Conservation (phyloP, 148 eudicot genomes). For the Camellia japonica region DNA sequence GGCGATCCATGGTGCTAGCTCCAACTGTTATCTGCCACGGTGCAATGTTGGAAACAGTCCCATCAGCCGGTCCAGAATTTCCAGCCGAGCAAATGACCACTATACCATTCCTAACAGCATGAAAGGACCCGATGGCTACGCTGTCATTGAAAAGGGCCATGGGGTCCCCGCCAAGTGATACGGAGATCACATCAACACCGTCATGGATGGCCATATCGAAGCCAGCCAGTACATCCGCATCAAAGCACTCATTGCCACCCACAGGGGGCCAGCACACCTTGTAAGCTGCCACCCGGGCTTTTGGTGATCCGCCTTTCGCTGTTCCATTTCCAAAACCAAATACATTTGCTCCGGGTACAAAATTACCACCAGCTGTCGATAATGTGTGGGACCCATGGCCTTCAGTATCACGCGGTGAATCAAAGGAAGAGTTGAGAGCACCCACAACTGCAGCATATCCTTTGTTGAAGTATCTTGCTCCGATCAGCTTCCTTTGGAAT, state of each 20-base stretch:
- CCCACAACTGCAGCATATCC: conserved; percentile 52
- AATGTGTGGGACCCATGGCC: conserved; percentile 94
- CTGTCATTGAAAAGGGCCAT: conserved; percentile 51
- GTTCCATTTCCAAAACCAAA: conserved; percentile 74
- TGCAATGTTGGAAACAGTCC: conserved; percentile 57
- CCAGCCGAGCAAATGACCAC: conserved; percentile 80
- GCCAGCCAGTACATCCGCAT: conserved; percentile 84
- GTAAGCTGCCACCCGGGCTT: conserved; percentile 80
- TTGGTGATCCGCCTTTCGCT: conserved; percentile 89
- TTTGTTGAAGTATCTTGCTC: conserved; percentile 87
- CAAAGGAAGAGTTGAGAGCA: conserved; percentile 39
- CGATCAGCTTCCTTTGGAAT: conserved; percentile 63
- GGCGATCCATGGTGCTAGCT: conserved; percentile 89
- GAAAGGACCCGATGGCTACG: conserved; percentile 80
- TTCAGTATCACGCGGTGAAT: conserved; percentile 64
- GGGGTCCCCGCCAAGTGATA: conserved; percentile 74
- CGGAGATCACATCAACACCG: conserved; percentile 83
- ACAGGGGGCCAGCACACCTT: conserved; percentile 84
- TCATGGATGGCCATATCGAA: conserved; percentile 78
- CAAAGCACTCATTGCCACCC: conserved; percentile 67
- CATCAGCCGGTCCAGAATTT: conserved; percentile 67
- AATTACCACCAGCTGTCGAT: conserved; percentile 86
- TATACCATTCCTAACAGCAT: conserved; percentile 69
- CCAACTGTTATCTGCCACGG: conserved; percentile 91
- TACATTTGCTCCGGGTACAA: conserved; percentile 57